Evolutionary conservation across 1,139 yeast genomes (phyloP), one percentile per base, ranked within the genome.

Genomic region (Candida sanyaensis): DNA sequence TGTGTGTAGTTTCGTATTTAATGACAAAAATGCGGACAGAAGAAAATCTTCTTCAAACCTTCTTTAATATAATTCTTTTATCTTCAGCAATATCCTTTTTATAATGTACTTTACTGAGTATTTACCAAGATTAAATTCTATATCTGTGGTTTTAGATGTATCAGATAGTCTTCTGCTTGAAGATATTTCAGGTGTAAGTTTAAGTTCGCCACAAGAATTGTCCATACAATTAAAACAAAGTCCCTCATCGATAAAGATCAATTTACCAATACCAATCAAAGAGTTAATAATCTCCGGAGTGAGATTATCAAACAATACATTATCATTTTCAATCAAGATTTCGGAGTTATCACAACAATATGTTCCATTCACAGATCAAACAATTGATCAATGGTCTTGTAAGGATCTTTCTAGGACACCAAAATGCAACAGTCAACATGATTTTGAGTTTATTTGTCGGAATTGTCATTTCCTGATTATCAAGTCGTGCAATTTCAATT

Each of bases 381-480:
- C 54, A 5, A 43, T 53, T n/a, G 66, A 60, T 37, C 57, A 61
- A 42, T 75, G 80, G 80, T 71, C 78, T 1, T 70, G 76, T 42
- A 62, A 60, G 38, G 78, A 75, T 49, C 62, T 75, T 28, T 53
- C 65, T 13, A 66, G 63, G 47, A 73, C 78, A 0, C 69, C 74
- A 0, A 56, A 56, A 37, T 48, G 17, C 7, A 44, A 44, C 4
- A 60, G 61, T 37, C 57, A 53, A 30, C 71, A 70, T 49, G 46
- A 54, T 23, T 75, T 75, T 52, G 44, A 47, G n/a, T 66, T 79
- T 40, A 46, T 49, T 4, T 80, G 84, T 54, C 21, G 29, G 0
- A 6, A 53, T 0, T 80, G 84, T 54, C 50, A 54, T 1, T 1
- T 24, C 0, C 30, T 8, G 0, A 37, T 78, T 0, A 51, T 77